Percentiles rank a stretch among this genome's conserved stretches.
These are phyloP conservation scores for Volvox carteri DNA, from an alignment of 163 green algal genomes.

Conservation along the genomic window DNA sequence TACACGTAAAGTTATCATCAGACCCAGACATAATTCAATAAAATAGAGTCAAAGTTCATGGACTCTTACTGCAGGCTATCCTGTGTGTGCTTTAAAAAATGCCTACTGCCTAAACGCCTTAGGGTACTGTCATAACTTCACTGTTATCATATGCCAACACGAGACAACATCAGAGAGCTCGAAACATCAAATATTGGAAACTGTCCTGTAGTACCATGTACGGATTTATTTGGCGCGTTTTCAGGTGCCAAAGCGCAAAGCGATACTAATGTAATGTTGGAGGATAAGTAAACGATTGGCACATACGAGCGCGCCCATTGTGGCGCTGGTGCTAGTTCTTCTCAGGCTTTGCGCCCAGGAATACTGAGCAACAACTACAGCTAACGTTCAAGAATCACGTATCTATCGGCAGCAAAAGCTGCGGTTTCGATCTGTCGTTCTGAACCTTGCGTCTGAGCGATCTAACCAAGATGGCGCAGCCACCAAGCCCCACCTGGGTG, in stretches of 20 bases:
- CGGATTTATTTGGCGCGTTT: constrained; percentile 11
- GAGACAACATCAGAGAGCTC: no score
- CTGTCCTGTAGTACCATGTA: no score
- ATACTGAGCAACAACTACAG: not conserved
- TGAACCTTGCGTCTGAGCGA: not conserved
- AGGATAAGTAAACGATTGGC: not conserved
- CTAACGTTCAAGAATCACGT: not conserved
- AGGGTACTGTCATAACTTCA: no score
- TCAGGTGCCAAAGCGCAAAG: not conserved
- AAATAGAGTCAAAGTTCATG: no score
- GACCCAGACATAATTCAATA: no score
- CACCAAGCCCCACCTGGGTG: constrained; percentile 20
- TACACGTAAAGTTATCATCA: no score
- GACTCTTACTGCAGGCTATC: no score
- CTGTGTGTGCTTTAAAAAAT: no score
- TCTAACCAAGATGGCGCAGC: constrained; percentile 24
- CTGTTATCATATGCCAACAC: no score
- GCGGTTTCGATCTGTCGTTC: not conserved
- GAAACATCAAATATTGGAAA: no score
- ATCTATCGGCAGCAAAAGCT: not conserved
- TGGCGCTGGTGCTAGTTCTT: constrained; percentile 1
- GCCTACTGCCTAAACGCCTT: no score
- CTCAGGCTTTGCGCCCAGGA: not conserved
- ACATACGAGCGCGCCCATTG: not conserved
- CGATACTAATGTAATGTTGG: not conserved